These are phyloP conservation scores for Taxillus chinensis DNA, from an alignment of 164 flowering plant species.

Conservation along the genomic window DNA sequence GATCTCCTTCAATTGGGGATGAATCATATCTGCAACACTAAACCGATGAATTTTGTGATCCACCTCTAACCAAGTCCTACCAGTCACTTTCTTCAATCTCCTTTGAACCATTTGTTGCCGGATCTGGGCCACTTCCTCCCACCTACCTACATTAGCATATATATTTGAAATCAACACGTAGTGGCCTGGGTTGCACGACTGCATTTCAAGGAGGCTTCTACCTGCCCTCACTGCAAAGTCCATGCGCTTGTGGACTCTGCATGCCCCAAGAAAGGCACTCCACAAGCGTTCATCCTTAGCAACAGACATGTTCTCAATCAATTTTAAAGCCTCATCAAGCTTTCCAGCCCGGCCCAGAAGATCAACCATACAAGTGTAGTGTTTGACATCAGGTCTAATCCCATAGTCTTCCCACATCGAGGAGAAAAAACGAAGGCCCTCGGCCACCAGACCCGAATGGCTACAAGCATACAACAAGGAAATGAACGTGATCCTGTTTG, in stretches of 20 bases:
- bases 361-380: conserved; percentile 58
- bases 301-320: conserved; percentile 27
- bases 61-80: conserved; percentile 52
- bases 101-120: conserved; percentile 33
- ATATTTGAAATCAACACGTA: conserved; percentile 53
- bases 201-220: conserved; percentile 34
- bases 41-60: conserved; percentile 28
- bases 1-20: conserved; percentile 37
- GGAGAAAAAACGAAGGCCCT: conserved; percentile 32
- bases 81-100: conserved; percentile 43
- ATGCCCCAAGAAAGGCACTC: conserved; percentile 50
- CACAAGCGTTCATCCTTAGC: conserved; percentile 42
- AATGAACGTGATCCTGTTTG: conserved; percentile 39
- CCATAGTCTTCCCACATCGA: conserved; percentile 25
- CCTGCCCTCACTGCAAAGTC: conserved; percentile 45
- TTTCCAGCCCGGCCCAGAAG: conserved; percentile 52
- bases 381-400: conserved; percentile 37
- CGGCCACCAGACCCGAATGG: conserved; percentile 47
- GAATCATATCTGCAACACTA: conserved; percentile 33
- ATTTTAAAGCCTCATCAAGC: conserved; percentile 35
- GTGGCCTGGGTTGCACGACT: conserved; percentile 41
- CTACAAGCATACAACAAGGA: conserved; percentile 47
- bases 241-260: conserved; percentile 33
- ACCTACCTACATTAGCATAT: conserved; percentile 47
- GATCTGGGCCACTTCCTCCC: conserved; percentile 43